Conservation (phyloP, 805 yeast genomes). For the Ogataea angusta region DNA sequence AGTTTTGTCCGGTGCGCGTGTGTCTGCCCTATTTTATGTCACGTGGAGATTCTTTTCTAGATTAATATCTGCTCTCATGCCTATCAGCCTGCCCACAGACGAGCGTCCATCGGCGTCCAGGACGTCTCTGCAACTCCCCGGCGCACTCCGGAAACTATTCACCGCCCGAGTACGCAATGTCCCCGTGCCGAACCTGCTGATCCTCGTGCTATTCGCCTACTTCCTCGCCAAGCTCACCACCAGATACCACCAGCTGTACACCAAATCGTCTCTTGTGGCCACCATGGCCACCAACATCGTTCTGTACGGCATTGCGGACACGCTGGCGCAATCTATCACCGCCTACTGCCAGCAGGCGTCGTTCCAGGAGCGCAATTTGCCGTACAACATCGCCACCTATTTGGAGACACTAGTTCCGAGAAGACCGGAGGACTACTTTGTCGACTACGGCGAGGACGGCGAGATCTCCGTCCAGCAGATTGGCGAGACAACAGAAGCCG, state of each 20-base stretch:
- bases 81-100: conserved; percentile 4
- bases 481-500: background rate
- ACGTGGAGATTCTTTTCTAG: conserved; percentile 6
- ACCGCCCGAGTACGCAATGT: conserved; percentile 34
- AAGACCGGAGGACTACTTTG: conserved; percentile 28
- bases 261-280: conserved; percentile 65
- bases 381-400: conserved; percentile 20
- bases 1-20: conserved; percentile 10
- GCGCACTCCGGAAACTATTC: background rate
- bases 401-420: conserved; percentile 16
- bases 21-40: conserved; percentile 8
- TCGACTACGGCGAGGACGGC: conserved; percentile 31
- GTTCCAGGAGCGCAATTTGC: conserved; percentile 13
- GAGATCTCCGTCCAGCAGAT: background rate
- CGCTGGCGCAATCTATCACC: conserved; percentile 75
- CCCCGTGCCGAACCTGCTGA: conserved; percentile 54
- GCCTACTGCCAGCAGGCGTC: conserved; percentile 20
- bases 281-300: conserved; percentile 77
- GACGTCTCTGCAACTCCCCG: background rate
- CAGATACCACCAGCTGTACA: conserved; percentile 58
- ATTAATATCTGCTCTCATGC: conserved; percentile 1
- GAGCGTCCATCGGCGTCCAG: background rate
- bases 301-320: conserved; percentile 86
- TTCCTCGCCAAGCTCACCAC: conserved; percentile 53
- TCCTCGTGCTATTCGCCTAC: conserved; percentile 46